Base-by-base conservation (phyloP, 805 yeast species). In the Candida arabinofermentans region DNA sequence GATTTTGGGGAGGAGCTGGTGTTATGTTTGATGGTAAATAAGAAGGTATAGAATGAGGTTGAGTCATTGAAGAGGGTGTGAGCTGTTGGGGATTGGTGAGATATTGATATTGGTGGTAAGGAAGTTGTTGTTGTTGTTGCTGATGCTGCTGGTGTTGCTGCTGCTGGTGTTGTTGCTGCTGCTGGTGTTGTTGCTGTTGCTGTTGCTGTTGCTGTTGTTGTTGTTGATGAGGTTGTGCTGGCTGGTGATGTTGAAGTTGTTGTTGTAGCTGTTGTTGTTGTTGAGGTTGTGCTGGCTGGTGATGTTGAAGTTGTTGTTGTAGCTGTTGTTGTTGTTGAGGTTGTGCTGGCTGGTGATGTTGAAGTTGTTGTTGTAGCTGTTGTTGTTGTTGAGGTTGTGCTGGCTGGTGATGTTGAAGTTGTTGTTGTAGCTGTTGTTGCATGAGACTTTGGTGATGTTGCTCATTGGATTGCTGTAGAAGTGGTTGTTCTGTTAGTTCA, bases 121-220 rank as follows among this genome's bases (percentile, higher is more conserved):
- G 17, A 19, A 14, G 13, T 3, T 26, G 10, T 32, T 38, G 36
- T 29, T 24, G 43, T 29, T 31, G 41, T 22, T n/a, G 42, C 29
- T 37, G 42, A 14, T 24, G 41, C 23, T 37, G 34, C 24, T 34
- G 44, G 9, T 9, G 45, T 24, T 24, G 44, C 5, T 36, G 40
- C 9, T 24, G 14, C 17, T 30, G 34, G 23, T 26, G 43, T 26
- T 34, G 39, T 18, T 34, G 43, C 12, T 27, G 40, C 9, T 35
- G 42, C 8, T n/a, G 36, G 3, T 10, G 16, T 26, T 13, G 37
- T 27, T 37, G 42, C 14, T 31, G 41, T 19, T 27, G 38, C 18
- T 36, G 32, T 31, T 33, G 43, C 13, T 13, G 44, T 24, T 21
- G 45, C 7, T 40, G 23, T 12, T 19, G 29, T 10, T 24, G 19